Percentiles rank a stretch among this genome's conserved stretches.
These are phyloP conservation scores for Kokia cookei DNA, from an alignment of 441 rosid genomes.

Conservation along the genomic window DNA sequence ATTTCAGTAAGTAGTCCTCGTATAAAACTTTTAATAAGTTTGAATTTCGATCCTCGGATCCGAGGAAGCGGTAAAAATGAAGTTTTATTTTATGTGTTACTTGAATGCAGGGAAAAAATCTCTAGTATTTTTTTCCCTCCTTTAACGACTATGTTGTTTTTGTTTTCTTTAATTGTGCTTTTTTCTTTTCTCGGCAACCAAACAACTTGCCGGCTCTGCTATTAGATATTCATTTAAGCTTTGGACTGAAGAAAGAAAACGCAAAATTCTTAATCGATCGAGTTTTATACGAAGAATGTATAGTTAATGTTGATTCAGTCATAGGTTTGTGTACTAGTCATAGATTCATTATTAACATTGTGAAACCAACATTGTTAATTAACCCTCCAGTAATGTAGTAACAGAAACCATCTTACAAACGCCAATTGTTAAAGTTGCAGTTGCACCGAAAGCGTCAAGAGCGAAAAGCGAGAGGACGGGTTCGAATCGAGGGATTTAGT, in stretches of 20 bases:
- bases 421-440: slow-evolving; percentile 9
- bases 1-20: background rate
- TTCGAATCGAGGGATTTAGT: slow-evolving; percentile 33
- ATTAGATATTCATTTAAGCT: background rate
- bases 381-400: background rate
- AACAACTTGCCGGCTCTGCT: background rate
- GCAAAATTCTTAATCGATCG: background rate
- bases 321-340: background rate
- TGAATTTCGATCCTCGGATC: background rate
- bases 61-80: background rate
- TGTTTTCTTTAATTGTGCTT: background rate
- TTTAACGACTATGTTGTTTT: background rate
- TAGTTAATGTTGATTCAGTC: background rate
- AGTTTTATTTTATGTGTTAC: background rate
- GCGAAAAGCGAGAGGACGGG: slow-evolving; percentile 31
- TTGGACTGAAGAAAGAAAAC: background rate
- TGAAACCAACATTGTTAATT: background rate
- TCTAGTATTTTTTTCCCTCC: background rate
- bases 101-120: background rate
- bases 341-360: background rate
- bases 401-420: background rate
- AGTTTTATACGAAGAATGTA: background rate
- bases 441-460: slow-evolving; percentile 23
- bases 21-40: background rate
- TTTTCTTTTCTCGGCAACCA: background rate